Conservation (phyloP, 2,329 filamentous ascomycete species). For the Nothopassalora personata region DNA sequence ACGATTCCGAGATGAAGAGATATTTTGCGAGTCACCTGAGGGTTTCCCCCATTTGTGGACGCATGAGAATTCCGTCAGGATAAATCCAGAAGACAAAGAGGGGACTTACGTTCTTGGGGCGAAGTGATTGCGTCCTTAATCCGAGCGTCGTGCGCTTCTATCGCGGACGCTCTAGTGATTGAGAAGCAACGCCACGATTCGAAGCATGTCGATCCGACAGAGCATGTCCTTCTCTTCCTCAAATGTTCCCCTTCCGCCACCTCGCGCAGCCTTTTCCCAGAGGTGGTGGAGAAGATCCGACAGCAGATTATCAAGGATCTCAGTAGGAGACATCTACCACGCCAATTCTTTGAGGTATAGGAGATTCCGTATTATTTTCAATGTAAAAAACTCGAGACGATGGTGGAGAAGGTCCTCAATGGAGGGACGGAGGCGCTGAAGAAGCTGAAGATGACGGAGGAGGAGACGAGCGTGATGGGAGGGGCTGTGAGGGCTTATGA, state of each 20-base stretch:
- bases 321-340: conserved; percentile 11
- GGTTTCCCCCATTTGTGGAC: conserved; percentile 61
- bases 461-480: conserved; percentile 8
- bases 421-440: conserved; percentile 6
- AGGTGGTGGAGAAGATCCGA: background rate
- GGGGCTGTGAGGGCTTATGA: conserved; percentile 8
- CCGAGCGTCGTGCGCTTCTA: conserved; percentile 62
- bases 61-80: conserved; percentile 69
- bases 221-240: conserved; percentile 53
- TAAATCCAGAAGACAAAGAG: conserved; percentile 62
- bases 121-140: conserved; percentile 66
- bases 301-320: conserved; percentile 7
- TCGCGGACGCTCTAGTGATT: conserved; percentile 68
- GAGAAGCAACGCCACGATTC: conserved; percentile 59
- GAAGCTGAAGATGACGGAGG: conserved; percentile 11
- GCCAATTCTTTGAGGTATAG: conserved; percentile 7
- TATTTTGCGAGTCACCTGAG: conserved; percentile 41
- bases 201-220: conserved; percentile 42
- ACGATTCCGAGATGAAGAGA: conserved; percentile 32
- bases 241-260: conserved; percentile 1
- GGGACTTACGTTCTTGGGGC: conserved; percentile 59
- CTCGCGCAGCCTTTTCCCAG: background rate
- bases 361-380: conserved; percentile 12
- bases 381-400: conserved; percentile 10
- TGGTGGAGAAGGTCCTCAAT: conserved; percentile 7